Base-by-base conservation (phyloP, 805 yeast genomes). In the Saturnispora ahearnii region DNA sequence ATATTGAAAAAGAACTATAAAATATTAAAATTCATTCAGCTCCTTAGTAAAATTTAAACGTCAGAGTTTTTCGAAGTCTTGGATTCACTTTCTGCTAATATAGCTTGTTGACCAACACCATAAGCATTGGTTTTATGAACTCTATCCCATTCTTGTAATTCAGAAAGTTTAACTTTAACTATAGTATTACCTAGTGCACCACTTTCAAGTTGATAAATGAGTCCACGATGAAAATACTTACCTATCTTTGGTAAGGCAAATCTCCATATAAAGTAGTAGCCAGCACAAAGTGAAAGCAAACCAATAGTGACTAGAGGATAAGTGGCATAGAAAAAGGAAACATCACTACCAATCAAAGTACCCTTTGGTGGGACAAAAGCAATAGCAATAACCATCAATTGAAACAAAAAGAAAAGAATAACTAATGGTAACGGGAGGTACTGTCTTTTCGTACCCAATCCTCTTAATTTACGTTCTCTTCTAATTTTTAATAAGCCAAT, bases 401-500 rank as follows among this genome's bases (percentile, higher is more conserved):
- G 59, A 57, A 63, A 71, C 11, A 67, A 51, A 6, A 69, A 53
- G 5, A 67, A 62, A 38, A 71, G 50, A 6, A 64, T 50, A 21
- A 71, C 50, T n/a, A 66, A 50, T 2, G 71, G 69, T 21, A 63
- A 48, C 18, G 73, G 72, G 24, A 63, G 57, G 42, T 63, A 65
- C 55, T 62, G 67, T 2, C 67, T 72, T 12, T 57, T 53, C 41
- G 49, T 61, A 7, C 69, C 70, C 40, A 69, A 58, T 1, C 76
- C 72, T 30, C 43, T 49, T 30, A 52, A 52, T 45, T 64, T 66
- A 51, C 74, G 63, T 31, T 61, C 58, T 38, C 59, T 62, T 56
- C 74, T 68, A 32, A 73, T 55, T 51, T 59, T 71, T 43, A 86
- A 62, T 57, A 82, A 69, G 18, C 86, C 95, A 47, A 74, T 59